These are phyloP conservation scores for Silene coronaria DNA, from an alignment of 179 eudicot genomes.

Conservation along the genomic window DNA sequence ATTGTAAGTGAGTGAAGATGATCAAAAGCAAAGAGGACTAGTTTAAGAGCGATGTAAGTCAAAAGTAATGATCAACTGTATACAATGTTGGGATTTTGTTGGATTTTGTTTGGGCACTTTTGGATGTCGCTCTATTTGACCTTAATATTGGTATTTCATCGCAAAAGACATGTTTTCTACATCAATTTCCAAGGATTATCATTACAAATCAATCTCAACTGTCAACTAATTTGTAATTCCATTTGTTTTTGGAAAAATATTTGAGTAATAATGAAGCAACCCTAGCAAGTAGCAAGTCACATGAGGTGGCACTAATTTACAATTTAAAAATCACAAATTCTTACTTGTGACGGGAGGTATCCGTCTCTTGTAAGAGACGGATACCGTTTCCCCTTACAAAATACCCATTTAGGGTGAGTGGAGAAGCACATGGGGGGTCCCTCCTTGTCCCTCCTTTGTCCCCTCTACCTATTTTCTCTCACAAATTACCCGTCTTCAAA, in stretches of 20 bases:
- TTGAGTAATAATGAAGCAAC: not conserved
- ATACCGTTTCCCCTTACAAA: too few species aligned
- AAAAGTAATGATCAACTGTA: slow-evolving; percentile 12
- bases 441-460: too few species aligned
- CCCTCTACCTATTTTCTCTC: too few species aligned
- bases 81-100: slow-evolving; percentile 14
- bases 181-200: slow-evolving; percentile 16
- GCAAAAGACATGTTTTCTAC: slow-evolving; percentile 14
- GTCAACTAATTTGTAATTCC: not conserved
- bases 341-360: too few species aligned
- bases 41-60: slow-evolving; percentile 15
- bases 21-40: slow-evolving; percentile 1
- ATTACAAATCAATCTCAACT: slow-evolving; percentile 11
- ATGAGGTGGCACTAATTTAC: too few species aligned
- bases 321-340: too few species aligned
- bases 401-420: too few species aligned
- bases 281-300: too few species aligned
- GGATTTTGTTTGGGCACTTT: slow-evolving; percentile 19
- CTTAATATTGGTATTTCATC: not conserved
- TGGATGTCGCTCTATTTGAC: slow-evolving; percentile 10
- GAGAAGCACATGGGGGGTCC: too few species aligned
- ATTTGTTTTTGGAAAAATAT: not conserved
- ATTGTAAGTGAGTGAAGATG: slow-evolving; percentile 3
- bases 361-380: too few species aligned
- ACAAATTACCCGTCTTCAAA: too few species aligned